Evolutionary conservation across 331 rosid genomes (phyloP).

Genomic region (Malus hybrid): DNA sequence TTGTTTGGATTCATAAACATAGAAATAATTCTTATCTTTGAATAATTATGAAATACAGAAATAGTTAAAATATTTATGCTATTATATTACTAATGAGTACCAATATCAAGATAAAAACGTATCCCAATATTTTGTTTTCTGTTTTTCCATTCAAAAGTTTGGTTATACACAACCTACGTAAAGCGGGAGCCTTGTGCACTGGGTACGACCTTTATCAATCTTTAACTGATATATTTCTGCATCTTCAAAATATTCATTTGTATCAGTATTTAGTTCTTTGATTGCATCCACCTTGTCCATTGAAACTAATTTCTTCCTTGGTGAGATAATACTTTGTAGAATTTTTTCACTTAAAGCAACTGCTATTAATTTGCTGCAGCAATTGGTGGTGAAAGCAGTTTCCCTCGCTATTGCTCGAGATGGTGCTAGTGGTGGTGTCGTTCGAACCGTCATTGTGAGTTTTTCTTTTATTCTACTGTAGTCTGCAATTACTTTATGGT

Average conservation of each 20-base stretch:
- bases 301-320: neutral
- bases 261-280: neutral
- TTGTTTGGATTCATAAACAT: too few relatives aligned
- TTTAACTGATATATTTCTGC: neutral
- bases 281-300: neutral
- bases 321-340: neutral
- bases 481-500: neutral
- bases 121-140: neutral
- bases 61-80: neutral
- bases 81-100: neutral
- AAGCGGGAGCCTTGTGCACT: too few relatives aligned
- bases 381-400: conserved; percentile 72
- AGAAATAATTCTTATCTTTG: neutral
- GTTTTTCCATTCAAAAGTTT: neutral
- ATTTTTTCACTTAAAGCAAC: neutral
- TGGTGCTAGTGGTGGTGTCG: conserved; percentile 96
- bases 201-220: too few relatives aligned
- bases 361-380: conserved; percentile 31
- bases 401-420: conserved; percentile 95
- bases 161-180: neutral
- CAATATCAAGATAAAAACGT: neutral
- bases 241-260: neutral
- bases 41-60: neutral
- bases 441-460: conserved; percentile 83
- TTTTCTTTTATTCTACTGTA: neutral